A percentile compares a stretch with the other conserved stretches of the same genome.
These are phyloP conservation scores for Cryoendolithus antarcticus DNA, from an alignment of 2,329 filamentous ascomycete genomes.

Conservation along the genomic window DNA sequence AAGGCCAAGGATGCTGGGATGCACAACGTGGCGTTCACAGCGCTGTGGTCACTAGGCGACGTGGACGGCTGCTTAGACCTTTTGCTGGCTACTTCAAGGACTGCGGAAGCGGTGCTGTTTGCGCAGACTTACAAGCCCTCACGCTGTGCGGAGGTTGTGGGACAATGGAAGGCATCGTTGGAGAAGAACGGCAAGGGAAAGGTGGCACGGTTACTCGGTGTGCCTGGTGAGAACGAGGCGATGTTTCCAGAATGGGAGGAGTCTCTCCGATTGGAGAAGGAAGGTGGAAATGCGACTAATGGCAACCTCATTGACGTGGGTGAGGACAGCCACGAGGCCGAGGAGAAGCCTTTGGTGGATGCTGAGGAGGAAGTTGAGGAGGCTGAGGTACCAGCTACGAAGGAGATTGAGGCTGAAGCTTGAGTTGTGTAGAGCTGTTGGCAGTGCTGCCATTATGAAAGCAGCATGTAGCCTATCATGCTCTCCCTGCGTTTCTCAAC, in stretches of 20 bases:
- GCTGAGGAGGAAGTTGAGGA: slow-evolving; percentile 40
- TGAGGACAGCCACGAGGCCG: slow-evolving; percentile 10
- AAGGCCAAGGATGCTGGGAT: slow-evolving; percentile 66
- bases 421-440: no score
- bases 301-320: slow-evolving; percentile 30
- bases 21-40: slow-evolving; percentile 88
- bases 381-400: slow-evolving; percentile 33
- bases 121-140: slow-evolving; percentile 93
- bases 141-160: slow-evolving; percentile 52
- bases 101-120: slow-evolving; percentile 80
- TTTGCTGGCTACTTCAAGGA: slow-evolving; percentile 63
- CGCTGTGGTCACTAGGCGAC: slow-evolving; percentile 77
- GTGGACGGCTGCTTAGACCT: slow-evolving; percentile 70
- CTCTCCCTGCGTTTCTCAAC: no score
- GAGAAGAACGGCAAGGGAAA: slow-evolving; percentile 79
- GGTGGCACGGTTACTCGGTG: slow-evolving; percentile 69
- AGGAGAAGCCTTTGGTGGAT: slow-evolving; percentile 40
- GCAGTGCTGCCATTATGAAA: no score
- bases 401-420: neutral
- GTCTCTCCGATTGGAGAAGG: slow-evolving; percentile 68
- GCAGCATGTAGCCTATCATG: no score
- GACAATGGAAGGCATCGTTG: slow-evolving; percentile 68
- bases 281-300: slow-evolving; percentile 37
- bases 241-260: slow-evolving; percentile 96
- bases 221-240: slow-evolving; percentile 54